Base-by-base conservation (phyloP, 2,329 filamentous ascomycete species). In the Aspergillus sp. region DNA sequence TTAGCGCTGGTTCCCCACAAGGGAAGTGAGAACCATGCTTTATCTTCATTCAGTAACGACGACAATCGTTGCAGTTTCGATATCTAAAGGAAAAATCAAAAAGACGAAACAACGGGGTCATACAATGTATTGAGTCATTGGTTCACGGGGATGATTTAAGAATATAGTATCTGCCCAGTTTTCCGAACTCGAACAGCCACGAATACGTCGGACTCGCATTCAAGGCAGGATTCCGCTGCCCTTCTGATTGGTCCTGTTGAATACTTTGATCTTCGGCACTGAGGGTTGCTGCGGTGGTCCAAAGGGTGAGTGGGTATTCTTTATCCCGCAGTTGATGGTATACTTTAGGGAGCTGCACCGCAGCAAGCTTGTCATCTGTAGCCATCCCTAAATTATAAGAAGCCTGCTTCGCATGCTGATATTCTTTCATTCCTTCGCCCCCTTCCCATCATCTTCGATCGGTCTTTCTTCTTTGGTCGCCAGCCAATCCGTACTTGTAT, bases 131-230 rank as follows among this genome's bases (percentile, higher is more conserved):
- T 15, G 38, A 13, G 13, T 12, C 13, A 39, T 5, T 39, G 13
- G 38, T n/a, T 39, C n/a, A 5, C 13, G 13, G 12, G 23, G 53
- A 64, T 60, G 65, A 64, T 56, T 65, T 55, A 43, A 67, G 55
- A 36, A 65, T 56, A 62, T 65, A 25, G 64, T 54, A 60, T 58
- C 41, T 64, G 65, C 4, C 65, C 62, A 51, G 61, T 59, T 61
- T 65, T 65, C 30, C 32, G 56, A 30, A 65, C 59, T 38, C 45
- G 52, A 62, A 67, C n/a, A 36, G 62, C 64, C 23, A 67, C 13
- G 9, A 67, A 36, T 5, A 66, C 57, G 41, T 67, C 63, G 12
- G 65, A 62, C 47, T 67, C 65, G 53, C 62, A 67, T 45, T 65
- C 54, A 30, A 63, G 57, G 45, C 58, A 57, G 54, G 62, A 66